Evolutionary conservation across 2,329 filamentous ascomycete species (phyloP), one percentile per base, ranked within the genome.

Genomic region (Scleromitrula shiraiana): DNA sequence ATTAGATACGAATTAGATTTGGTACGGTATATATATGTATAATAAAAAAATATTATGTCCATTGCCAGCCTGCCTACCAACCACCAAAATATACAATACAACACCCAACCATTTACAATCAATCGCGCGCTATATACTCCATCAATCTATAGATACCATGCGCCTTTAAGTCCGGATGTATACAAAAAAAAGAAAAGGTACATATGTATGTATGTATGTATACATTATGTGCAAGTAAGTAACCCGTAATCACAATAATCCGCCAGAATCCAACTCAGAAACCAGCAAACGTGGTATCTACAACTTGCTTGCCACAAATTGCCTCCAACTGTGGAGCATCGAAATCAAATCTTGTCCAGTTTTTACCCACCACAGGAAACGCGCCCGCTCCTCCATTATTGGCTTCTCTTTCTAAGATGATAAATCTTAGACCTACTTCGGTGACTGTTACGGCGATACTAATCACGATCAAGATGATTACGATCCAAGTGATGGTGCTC

Each of bases 401-500:
- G 57, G 19, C 54, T 17, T 38, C 59, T 56, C 67, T 70, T 19
- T 64, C 62, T 43, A 95, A 69, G 46, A 95, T 85, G 23, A 75
- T 82, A 62, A 97, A 97, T 6, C 93, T 78, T 42, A 98, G 71
- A 46, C 85, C 80, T 7, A 97, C 91, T 68, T 98, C 93, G 3
- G 85, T 83, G 42, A 88, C 85, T 2, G 93, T 97, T 45, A 98
- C 88, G 44, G 89, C 72, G 61, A 98, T 97, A 63, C 85, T 91
- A 56, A 97, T 72, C 39, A 94, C 68, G 63, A 98, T 98, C 38
- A 98, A 77, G 38, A 95, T 76, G 61, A 98, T 98, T 66, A 97
- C 85, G 66, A 98, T 97, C 91, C 91, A 97, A 1, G 93, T 98
- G 64, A 96, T 95, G 56, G 77, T 76, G 57, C 88, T 95, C 85